Conservation (phyloP, 257 asterid species). For the Mentha longifolia region DNA sequence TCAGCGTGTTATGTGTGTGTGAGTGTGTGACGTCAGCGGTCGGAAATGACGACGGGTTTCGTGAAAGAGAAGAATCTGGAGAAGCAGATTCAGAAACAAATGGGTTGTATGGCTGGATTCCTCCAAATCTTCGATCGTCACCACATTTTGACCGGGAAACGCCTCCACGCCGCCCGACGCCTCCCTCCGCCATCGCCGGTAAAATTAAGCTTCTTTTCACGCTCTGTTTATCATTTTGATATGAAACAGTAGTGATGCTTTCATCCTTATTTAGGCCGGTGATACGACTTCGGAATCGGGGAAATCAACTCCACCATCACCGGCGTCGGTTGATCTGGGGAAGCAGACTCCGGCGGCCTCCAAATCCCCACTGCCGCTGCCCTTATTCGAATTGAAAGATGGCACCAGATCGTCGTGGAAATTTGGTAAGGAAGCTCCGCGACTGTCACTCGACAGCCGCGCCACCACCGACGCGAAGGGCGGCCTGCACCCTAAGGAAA, state of each 20-base stretch:
- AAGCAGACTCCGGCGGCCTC: slow-evolving; percentile 33
- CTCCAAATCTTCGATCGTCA: slow-evolving; percentile 83
- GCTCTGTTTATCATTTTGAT: background rate
- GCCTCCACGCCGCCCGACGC: slow-evolving; percentile 60
- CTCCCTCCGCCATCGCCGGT: slow-evolving; percentile 60
- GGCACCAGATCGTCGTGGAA: slow-evolving; percentile 69
- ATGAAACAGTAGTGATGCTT: background rate
- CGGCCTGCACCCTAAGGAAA: slow-evolving; percentile 68
- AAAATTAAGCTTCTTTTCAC: background rate
- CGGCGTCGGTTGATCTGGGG: slow-evolving; percentile 26
- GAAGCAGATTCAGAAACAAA: slow-evolving; percentile 60
- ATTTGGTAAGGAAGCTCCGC: slow-evolving; percentile 66
- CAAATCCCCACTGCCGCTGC: slow-evolving; percentile 50
- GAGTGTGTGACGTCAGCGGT: slow-evolving; percentile 8
- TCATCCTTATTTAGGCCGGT: slow-evolving; percentile 37
- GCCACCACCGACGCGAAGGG: slow-evolving; percentile 80
- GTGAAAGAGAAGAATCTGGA: slow-evolving; percentile 51
- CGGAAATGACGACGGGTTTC: slow-evolving; percentile 46
- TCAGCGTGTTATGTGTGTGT: slow-evolving; percentile 27
- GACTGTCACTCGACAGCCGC: slow-evolving; percentile 84
- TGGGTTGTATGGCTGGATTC: slow-evolving; percentile 92
- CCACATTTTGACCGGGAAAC: slow-evolving; percentile 63
- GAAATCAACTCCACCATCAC: slow-evolving; percentile 46
- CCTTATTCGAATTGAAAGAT: slow-evolving; percentile 55
- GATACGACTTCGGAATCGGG: slow-evolving; percentile 49